Evolutionary conservation across 176 grass and related monocot genomes (phyloP), one percentile per base, ranked within the genome.

Genomic region (Leersia perrieri): DNA sequence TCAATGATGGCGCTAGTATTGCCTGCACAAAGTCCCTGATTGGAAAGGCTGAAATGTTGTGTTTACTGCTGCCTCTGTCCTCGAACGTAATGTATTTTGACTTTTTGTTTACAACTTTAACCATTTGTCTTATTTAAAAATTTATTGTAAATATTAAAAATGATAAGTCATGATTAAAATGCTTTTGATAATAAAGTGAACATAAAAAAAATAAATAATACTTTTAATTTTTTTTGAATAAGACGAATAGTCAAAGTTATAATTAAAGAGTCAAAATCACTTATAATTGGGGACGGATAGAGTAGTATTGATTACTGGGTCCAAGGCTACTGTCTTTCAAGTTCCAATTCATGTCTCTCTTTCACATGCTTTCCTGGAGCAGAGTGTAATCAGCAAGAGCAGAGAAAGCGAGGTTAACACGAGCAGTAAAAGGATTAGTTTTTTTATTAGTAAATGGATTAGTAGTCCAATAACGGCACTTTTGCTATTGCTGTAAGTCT

Each of bases 31-130:
- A 60, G 45, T 22, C 63, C 47, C 35, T 45, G 55, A 16, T 63
- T 72, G 23, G 18, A 79, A 85, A 79, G 30, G 30, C 33, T 61
- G 74, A 14, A 61, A 20, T 16, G 15, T 63, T 40, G 73, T 61
- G 64, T 22, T 68, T 77, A 77, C 65, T 7, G 33, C 62, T 38
- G 35, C 7, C 35, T 38, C 7, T 34, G n/a, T n/a, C n/a, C n/a
- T n/a, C n/a, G n/a, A n/a, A n/a, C n/a, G n/a, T n/a, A n/a, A n/a
- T n/a, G n/a, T n/a, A n/a, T n/a, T n/a, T n/a, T n/a, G n/a, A n/a
- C n/a, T n/a, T n/a, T n/a, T n/a, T n/a, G n/a, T n/a, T n/a, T n/a
- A n/a, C n/a, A n/a, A n/a, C n/a, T n/a, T n/a, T n/a, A n/a, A n/a
- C n/a, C n/a, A n/a, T n/a, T n/a, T n/a, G n/a, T n/a, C n/a, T n/a